Evolutionary conservation across 108 stramenopile genomes (phyloP).

Genomic region (Skeletonema grethae): DNA sequence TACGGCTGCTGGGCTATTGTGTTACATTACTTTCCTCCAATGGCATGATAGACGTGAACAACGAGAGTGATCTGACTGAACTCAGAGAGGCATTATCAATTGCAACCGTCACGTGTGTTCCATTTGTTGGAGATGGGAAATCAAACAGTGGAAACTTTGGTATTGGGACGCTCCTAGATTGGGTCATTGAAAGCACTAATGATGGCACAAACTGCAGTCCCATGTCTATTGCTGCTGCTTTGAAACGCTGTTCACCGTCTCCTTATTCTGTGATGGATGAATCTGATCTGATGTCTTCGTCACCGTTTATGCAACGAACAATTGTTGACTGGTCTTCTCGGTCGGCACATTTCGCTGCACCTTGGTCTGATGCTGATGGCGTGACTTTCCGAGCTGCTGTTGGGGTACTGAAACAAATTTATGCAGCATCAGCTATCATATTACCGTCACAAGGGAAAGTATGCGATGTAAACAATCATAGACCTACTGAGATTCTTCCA

Average conservation of each 20-base stretch:
- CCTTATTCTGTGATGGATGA: slow-evolving; percentile 6
- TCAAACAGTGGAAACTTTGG: slow-evolving; percentile 24
- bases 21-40: not conserved
- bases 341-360: slow-evolving; percentile 20
- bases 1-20: not conserved
- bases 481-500: not conserved
- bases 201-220: not conserved
- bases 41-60: not conserved
- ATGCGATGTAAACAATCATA: not conserved
- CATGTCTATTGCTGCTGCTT: slow-evolving; percentile 27
- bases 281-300: slow-evolving; percentile 7
- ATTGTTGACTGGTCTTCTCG: slow-evolving; percentile 36
- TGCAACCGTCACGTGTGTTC: slow-evolving; percentile 27
- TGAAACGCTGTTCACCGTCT: slow-evolving; percentile 14
- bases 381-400: slow-evolving; percentile 18
- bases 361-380: slow-evolving; percentile 43
- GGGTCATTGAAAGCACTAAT: slow-evolving; percentile 7
- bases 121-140: slow-evolving; percentile 42
- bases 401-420: slow-evolving; percentile 18
- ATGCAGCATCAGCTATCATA: not conserved
- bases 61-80: not conserved
- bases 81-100: slow-evolving; percentile 23
- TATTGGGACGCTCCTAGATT: slow-evolving; percentile 38
- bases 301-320: slow-evolving; percentile 30
- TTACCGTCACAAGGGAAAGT: not conserved